Conservation (phyloP, 2,329 filamentous ascomycete genomes). For the Aspergillus brasiliensis region DNA sequence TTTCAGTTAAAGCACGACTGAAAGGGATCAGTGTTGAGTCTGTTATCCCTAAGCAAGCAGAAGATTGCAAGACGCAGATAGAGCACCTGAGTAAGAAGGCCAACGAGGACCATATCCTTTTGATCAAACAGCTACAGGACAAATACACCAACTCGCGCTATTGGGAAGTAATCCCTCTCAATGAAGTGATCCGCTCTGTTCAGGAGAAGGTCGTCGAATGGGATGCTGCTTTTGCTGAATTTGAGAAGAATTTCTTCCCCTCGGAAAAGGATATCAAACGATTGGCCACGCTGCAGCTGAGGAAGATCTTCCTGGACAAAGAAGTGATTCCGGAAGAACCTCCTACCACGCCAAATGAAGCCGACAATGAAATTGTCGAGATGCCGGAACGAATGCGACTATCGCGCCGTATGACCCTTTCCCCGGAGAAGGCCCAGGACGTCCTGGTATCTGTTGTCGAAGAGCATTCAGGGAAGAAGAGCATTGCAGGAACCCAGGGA, state of each 20-base stretch:
- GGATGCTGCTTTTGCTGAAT: constrained; percentile 87
- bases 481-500: constrained; percentile 22
- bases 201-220: constrained; percentile 91
- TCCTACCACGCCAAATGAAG: constrained; percentile 46
- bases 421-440: constrained; percentile 64
- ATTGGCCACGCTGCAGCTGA: constrained; percentile 86
- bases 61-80: constrained; percentile 79
- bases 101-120: constrained; percentile 75
- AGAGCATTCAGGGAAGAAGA: constrained; percentile 55
- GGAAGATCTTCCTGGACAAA: constrained; percentile 89
- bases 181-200: constrained; percentile 83
- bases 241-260: constrained; percentile 89
- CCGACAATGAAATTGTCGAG: constrained; percentile 31
- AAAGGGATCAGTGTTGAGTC: constrained; percentile 90
- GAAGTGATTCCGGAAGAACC: constrained; percentile 75
- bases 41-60: constrained; percentile 81
- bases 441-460: constrained; percentile 67
- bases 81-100: constrained; percentile 76
- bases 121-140: constrained; percentile 78
- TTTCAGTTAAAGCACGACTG: constrained; percentile 79
- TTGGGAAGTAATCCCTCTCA: constrained; percentile 94
- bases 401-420: constrained; percentile 51
- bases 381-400: constrained; percentile 34
- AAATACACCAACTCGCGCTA: constrained; percentile 93
- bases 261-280: constrained; percentile 94